Evolutionary conservation across 768 basidiomycete species (phyloP), one percentile per base, ranked within the genome.

Genomic region (Psilocybe cyanescens): DNA sequence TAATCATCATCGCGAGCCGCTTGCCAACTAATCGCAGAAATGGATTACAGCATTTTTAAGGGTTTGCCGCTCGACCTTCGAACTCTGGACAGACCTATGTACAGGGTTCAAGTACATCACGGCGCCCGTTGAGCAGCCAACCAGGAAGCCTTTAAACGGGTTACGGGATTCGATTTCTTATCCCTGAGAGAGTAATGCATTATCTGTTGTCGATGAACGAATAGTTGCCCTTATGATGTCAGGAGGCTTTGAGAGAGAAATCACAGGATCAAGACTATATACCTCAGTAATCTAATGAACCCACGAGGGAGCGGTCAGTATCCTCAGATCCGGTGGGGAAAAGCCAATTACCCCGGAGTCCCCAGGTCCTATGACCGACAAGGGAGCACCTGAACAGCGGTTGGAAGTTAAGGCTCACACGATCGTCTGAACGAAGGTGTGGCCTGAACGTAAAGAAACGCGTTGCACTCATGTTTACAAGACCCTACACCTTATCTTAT

Each of bases 341-440:
- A 53, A n/a, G 51, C 31, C 53, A 30, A 60, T 60, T 55, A 49
- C 59, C 47, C 59, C 59, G 35, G 54, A 60, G 37, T 29, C 59
- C 47, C 54, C 59, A 46, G 54, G 55, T 39, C 59, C 39, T 51
- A 60, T 55, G 59, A 60, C 59, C 59, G 4, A n/a, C 11, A 5
- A 0, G 30, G n/a, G 3, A 51, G 17, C 5, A 30, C 5, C 11
- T 29, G 24, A 1, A 53, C 16, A n/a, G 7, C 51, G 6, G 19
- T 19, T 19, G 28, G 24, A 28, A 28, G 28, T 47, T 47, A 12
- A 16, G 46, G 4, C n/a, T 12, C 19, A 8, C 28, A 11, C 29
- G 30, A n/a, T 33, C 16, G n/a, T n/a, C 14, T 8, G 37, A 14
- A 47, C 24, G 24, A 47, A 24, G 45, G 19, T 7, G 6, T 16